Base-by-base conservation (phyloP, 257 asterid species). In the Haberlea rhodopensis region DNA sequence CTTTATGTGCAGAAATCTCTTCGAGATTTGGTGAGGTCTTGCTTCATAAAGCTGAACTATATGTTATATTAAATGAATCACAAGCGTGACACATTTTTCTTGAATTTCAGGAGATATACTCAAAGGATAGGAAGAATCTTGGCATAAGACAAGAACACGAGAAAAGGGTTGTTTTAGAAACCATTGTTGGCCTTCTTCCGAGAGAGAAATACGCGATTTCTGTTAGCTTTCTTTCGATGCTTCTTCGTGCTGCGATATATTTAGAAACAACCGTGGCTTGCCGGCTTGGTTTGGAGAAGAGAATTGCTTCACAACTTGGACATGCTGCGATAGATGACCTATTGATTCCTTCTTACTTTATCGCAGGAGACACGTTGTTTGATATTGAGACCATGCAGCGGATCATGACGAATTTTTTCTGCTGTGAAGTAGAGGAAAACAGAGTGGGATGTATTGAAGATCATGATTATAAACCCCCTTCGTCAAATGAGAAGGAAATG, bases 11-110 rank as follows among this genome's bases (percentile, higher is more conserved):
- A 88, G 82, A 91, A 88, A 65, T 81, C 95, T 59, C 94, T 90
- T 67, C 95, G 94, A 68, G 97, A 96, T 77, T 78, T 90, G 97
- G 97, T 90, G 86, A 85, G 95, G 73, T 67, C 83, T 79, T 77
- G 48, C 20, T 60, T 72, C 26, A n/a, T 18, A 18, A 57, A 61
- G 16, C 31, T 40, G 48, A 1, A 40, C n/a, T 40, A 8, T 24
- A 53, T 25, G 59, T 57, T 40, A 72, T 60, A 61, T 66, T 66
- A 27, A 10, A 52, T 62, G 37, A 58, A 29, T 65, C 43, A 13
- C 31, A 4, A 31, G 27, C 53, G 69, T 48, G 21, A 70, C 8
- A 53, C 19, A 9, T 52, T 58, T 49, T 65, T 75, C 52, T 55
- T 58, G 18, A 40, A 5, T 73, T 45, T 45, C 87, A 88, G 97